Conservation (phyloP, 306 rosid genomes). For the Purshia tridentata region DNA sequence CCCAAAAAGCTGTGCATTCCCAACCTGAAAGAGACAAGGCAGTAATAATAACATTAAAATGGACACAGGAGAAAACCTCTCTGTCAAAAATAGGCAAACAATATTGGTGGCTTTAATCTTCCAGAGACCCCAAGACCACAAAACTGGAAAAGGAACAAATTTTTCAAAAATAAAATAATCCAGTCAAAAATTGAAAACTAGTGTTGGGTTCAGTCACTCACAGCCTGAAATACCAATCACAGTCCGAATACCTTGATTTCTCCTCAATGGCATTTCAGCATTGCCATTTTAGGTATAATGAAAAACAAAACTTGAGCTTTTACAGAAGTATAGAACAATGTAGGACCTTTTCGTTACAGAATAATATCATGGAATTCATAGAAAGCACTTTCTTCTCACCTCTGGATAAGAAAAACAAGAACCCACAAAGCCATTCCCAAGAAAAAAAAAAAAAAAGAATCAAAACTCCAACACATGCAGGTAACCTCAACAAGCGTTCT, state of each 20-base stretch:
- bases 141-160: neutral
- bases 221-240: neutral
- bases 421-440: constrained; percentile 21
- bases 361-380: constrained; percentile 9
- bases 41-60: constrained; percentile 11
- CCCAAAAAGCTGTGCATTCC: constrained; percentile 20
- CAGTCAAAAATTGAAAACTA: neutral
- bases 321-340: constrained; percentile 26
- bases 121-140: neutral
- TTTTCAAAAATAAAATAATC: neutral
- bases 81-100: constrained; percentile 16
- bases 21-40: constrained; percentile 17
- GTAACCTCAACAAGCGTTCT: neutral
- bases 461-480: neutral
- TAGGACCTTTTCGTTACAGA: constrained; percentile 20
- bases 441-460: neutral
- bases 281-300: neutral
- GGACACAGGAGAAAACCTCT: constrained; percentile 6
- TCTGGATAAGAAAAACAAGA: constrained; percentile 18
- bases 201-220: neutral
- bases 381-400: constrained; percentile 25
- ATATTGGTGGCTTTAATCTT: neutral
- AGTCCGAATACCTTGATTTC: neutral
- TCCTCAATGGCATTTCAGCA: neutral
- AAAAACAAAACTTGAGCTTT: constrained; percentile 15